Percentiles rank a stretch among this genome's conserved stretches.
Conservation (phyloP, 2,329 filamentous ascomycete species). For the Scedosporium boydii region DNA sequence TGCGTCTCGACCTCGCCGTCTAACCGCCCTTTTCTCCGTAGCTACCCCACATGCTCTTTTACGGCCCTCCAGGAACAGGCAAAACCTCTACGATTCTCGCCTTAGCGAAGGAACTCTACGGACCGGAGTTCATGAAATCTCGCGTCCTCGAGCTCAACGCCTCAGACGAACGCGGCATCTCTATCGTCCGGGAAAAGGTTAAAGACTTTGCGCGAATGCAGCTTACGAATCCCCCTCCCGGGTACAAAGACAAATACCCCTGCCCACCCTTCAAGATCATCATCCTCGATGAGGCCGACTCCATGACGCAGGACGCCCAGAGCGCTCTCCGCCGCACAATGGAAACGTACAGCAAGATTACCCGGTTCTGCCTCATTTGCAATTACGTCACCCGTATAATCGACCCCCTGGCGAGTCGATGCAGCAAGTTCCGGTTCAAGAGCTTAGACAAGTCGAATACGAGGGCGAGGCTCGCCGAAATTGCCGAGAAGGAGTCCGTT, state of each 20-base stretch:
- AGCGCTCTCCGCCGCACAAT: slow-evolving; percentile 87
- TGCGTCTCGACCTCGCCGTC: not conserved
- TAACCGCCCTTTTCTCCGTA: slow-evolving; percentile 20
- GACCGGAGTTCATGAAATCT: slow-evolving; percentile 82
- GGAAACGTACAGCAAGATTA: slow-evolving; percentile 97
- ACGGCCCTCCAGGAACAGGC: slow-evolving; percentile 91
- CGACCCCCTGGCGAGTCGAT: slow-evolving; percentile 85
- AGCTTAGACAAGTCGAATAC: slow-evolving; percentile 82
- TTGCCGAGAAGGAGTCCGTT: slow-evolving; percentile 72
- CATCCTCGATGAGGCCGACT: slow-evolving; percentile 95
- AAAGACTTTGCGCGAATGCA: slow-evolving; percentile 97
- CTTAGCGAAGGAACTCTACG: slow-evolving; percentile 93
- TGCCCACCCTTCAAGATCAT: slow-evolving; percentile 99
- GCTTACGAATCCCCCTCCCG: slow-evolving; percentile 68
- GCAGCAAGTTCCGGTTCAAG: slow-evolving; percentile 98
- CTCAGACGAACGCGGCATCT: slow-evolving; percentile 96
- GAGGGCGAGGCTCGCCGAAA: slow-evolving; percentile 66
- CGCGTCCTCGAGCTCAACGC: slow-evolving; percentile 99
- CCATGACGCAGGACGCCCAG: slow-evolving; percentile 98
- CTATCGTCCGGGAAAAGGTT: slow-evolving; percentile 93
- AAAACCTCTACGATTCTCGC: slow-evolving; percentile 98
- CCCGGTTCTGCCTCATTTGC: slow-evolving; percentile 92
- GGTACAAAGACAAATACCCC: slow-evolving; percentile 65
- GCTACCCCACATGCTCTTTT: slow-evolving; percentile 99
- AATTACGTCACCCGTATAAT: slow-evolving; percentile 99